A percentile compares a stretch with the other conserved stretches of the same genome.
Conservation (phyloP, 192 early-diverging fungal genomes). For the Coemansia sp. region DNA sequence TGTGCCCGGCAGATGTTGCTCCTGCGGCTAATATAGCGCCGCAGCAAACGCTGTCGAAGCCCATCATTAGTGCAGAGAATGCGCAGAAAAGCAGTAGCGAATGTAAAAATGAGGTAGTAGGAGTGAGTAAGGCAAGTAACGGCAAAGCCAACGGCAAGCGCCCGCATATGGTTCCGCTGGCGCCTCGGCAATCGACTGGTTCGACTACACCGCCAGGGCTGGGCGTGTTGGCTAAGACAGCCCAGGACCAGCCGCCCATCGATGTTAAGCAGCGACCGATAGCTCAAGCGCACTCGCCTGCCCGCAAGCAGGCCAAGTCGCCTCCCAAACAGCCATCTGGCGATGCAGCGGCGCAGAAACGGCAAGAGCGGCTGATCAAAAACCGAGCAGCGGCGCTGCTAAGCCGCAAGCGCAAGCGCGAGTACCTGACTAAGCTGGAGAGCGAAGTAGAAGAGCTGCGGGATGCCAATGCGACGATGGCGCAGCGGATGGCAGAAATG, state of each 20-base stretch:
- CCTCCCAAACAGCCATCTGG: not conserved
- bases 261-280: constrained; percentile 14
- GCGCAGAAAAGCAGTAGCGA: constrained; percentile 2
- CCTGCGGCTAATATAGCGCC: constrained; percentile 32
- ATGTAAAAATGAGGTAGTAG: not conserved
- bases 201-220: constrained; percentile 35
- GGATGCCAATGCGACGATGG: constrained; percentile 58
- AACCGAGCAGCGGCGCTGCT: constrained; percentile 86
- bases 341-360: constrained; percentile 58
- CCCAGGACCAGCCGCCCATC: constrained; percentile 38
- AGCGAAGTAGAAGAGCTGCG: constrained; percentile 64
- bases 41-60: constrained; percentile 32
- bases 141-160: constrained; percentile 2
- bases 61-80: constrained; percentile 25
- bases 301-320: not conserved
- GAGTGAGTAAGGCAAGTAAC: not conserved
- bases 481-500: constrained; percentile 57
- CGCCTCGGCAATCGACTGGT: constrained; percentile 11
- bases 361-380: constrained; percentile 86
- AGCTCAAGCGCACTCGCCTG: constrained; percentile 23
- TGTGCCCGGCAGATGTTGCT: not conserved
- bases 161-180: not conserved
- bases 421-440: constrained; percentile 77
- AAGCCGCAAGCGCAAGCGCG: constrained; percentile 86
- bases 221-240: constrained; percentile 41